Base-by-base conservation (phyloP, 164 flowering plant genomes). In the Aristolochia contorta region DNA sequence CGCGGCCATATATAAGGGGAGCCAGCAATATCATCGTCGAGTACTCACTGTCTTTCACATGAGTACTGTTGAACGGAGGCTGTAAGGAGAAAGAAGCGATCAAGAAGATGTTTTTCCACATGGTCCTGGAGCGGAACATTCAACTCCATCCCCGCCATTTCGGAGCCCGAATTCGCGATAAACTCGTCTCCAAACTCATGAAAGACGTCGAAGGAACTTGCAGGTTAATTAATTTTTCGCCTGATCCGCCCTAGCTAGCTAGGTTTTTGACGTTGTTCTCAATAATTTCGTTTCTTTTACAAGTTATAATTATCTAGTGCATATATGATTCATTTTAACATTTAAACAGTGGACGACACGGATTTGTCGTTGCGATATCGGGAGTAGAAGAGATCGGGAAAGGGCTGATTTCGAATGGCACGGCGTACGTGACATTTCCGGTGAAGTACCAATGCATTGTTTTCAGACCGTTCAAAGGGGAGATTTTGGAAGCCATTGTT, bases 181-280 rank as follows among this genome's bases (percentile, higher is more conserved):
- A 86, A 67, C 81, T 92, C 3, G 77, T 87, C 14, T 61, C 96
- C 19, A 92, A 89, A 76, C 93, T 92, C 63, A 83, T 92, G 93
- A 89, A 89, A 73, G 98, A 92, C 55, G 98, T 89, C 6, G 96
- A 92, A 71, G 98, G 96, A 65, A 92, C 96, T 66, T 89, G 98
- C 91, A 91, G 96, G 96, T 89, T 20, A 4, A 55, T 33, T 12
- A n/a, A n/a, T n/a, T n/a, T n/a, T n/a, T n/a, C n/a, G n/a, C n/a
- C n/a, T n/a, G n/a, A n/a, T n/a, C n/a, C n/a, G n/a, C n/a, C n/a
- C n/a, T n/a, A n/a, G n/a, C n/a, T n/a, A n/a, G n/a, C n/a, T n/a
- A n/a, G n/a, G n/a, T n/a, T n/a, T n/a, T n/a, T n/a, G n/a, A n/a
- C n/a, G n/a, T n/a, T n/a, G n/a, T n/a, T n/a, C n/a, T n/a, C n/a